A percentile compares a stretch with the other conserved stretches of the same genome.
Conservation (phyloP, 2,329 filamentous ascomycete species). For the Fusarium buxicola region DNA sequence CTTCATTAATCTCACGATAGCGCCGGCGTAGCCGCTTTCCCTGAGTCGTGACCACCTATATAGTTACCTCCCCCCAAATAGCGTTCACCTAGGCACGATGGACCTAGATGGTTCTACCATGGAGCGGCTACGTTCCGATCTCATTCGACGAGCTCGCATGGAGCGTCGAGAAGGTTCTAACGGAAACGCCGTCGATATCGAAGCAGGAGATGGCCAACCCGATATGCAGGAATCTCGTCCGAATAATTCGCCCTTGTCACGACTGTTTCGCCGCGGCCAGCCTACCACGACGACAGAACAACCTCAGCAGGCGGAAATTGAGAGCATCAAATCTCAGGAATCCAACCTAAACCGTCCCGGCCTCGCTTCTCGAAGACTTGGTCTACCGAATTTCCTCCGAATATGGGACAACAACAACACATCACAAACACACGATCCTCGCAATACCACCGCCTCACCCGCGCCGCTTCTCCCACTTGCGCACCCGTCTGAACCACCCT, state of each 20-base stretch:
- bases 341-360: conserved; percentile 51
- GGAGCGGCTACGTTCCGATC: conserved; percentile 50
- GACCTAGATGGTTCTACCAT: conserved; percentile 39
- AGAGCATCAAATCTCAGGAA: conserved; percentile 62
- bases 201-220: conserved; percentile 23
- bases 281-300: conserved; percentile 27
- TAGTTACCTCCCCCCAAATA: conserved; percentile 1
- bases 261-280: conserved; percentile 35
- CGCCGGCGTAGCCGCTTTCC: conserved; percentile 25
- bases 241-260: conserved; percentile 28
- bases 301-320: conserved; percentile 43
- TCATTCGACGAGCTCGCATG: conserved; percentile 48
- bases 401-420: conserved; percentile 23
- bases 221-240: conserved; percentile 14
- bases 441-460: conserved; percentile 30
- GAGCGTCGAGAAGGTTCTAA: conserved; percentile 41
- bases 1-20: conserved; percentile 28
- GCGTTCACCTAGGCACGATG: conserved; percentile 32
- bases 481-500: conserved; percentile 10
- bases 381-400: conserved; percentile 27
- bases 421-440: conserved; percentile 15
- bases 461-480: conserved; percentile 29
- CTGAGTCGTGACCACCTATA: conserved; percentile 28
- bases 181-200: conserved; percentile 13
- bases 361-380: conserved; percentile 19